These are phyloP conservation scores for Sarcodon sp. DNA, from an alignment of 768 basidiomycete genomes.

Conservation along the genomic window DNA sequence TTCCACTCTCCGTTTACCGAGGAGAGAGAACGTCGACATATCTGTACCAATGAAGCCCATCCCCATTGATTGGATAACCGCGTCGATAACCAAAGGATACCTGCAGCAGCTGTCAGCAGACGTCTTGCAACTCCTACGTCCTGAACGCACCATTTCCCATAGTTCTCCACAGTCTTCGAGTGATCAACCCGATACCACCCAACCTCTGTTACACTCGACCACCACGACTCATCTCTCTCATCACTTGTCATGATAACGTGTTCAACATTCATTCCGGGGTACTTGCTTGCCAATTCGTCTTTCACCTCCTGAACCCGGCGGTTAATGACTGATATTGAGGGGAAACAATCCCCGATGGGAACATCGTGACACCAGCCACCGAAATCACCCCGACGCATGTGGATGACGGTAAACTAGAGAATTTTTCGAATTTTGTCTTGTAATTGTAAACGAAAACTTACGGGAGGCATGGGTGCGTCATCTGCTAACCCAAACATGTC, in stretches of 20 bases:
- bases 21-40: slow-evolving; percentile 54
- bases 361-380: slow-evolving; percentile 19
- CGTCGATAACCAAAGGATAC: slow-evolving; percentile 67
- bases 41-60: slow-evolving; percentile 64
- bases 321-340: slow-evolving; percentile 21
- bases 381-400: slow-evolving; percentile 24
- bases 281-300: slow-evolving; percentile 19
- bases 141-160: slow-evolving; percentile 22
- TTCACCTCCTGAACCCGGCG: slow-evolving; percentile 23
- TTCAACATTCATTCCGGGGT: slow-evolving; percentile 16
- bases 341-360: slow-evolving; percentile 22
- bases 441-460: slow-evolving; percentile 7
- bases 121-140: background rate
- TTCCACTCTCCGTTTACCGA: slow-evolving; percentile 53
- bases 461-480: slow-evolving; percentile 17
- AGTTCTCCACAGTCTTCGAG: slow-evolving; percentile 17
- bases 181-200: slow-evolving; percentile 27
- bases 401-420: slow-evolving; percentile 21
- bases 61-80: slow-evolving; percentile 55
- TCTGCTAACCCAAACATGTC: slow-evolving; percentile 14
- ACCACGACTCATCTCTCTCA: slow-evolving; percentile 26
- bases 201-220: slow-evolving; percentile 18
- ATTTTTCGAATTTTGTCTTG: background rate
- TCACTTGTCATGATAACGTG: slow-evolving; percentile 30
- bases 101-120: slow-evolving; percentile 17